Evolutionary conservation across 208 protist genomes (phyloP).

Genomic region (Histomonas meleagridis): DNA sequence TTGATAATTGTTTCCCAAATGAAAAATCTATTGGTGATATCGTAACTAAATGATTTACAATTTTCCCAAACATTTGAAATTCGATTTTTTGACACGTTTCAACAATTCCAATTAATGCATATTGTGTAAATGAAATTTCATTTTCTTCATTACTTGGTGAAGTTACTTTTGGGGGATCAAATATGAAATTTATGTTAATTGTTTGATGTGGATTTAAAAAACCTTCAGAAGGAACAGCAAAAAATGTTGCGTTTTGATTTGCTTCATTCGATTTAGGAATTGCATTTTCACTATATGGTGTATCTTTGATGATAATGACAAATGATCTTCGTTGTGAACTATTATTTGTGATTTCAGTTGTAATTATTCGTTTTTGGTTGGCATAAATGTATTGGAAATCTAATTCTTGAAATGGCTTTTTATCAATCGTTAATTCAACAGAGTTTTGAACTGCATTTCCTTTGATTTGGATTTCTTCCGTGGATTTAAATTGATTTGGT

Average conservation of each 20-base stretch:
- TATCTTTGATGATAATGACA: neutral
- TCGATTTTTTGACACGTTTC: constrained; percentile 12
- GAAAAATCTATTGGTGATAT: neutral
- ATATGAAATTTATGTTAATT: neutral
- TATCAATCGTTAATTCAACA: neutral
- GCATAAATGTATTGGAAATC: neutral
- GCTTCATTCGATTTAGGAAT: neutral
- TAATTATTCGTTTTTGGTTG: neutral
- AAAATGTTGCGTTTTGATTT: neutral
- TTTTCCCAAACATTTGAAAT: neutral
- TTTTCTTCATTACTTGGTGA: neutral
- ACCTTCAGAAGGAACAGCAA: neutral
- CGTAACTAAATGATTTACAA: neutral
- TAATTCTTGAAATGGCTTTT: neutral
- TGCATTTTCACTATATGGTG: neutral
- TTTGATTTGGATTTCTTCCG: neutral
- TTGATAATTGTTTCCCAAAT: neutral
- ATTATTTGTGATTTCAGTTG: neutral
- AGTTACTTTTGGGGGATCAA: neutral
- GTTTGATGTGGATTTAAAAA: neutral
- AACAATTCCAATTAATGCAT: neutral
- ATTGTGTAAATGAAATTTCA: neutral
- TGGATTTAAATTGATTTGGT: neutral
- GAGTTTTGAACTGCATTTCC: neutral
- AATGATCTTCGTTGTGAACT: neutral